Base-by-base conservation (phyloP, 2,329 filamentous ascomycete species). In the Waltergamsia citrina region DNA sequence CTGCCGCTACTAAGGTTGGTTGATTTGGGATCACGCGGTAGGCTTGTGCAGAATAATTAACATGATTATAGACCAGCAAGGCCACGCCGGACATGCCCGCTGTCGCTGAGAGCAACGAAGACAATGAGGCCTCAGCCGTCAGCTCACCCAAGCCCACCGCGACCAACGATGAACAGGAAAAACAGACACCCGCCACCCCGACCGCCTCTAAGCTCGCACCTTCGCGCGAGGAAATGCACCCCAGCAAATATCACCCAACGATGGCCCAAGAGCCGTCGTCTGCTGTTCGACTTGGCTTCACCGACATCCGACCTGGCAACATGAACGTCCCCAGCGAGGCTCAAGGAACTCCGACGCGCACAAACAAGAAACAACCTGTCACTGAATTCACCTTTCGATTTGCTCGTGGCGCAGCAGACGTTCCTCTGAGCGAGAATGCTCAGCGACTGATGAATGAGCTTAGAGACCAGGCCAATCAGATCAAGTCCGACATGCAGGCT, bases 191-290 rank as follows among this genome's bases (percentile, higher is more conserved):
- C 4, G 50, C 49, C 19, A 81, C 83, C 2, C 86, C 86, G 5
- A 74, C 74, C 25, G 71, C 69, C 11, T 76, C 77, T 4, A 70
- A 77, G 6, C 63, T 81, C 44, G 81, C 83, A 60, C 83, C 85
- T 17, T 65, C 81, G 31, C 70, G 71, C 42, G 76, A 79, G 39
- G 87, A 94, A 54, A 95, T 95, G 88, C 88, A 95, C 53, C 90
- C 90, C 7, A 84, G 83, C 62, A 84, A 83, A 52, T 74, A 77
- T 37, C 85, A 92, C 37, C 70, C 74, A 43, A 88, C 83, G 16
- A 81, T 78, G 41, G 84, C 32, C n/a, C 29, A 82, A 35, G 67
- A 84, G 29, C 74, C 81, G 3, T 87, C 92, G 18, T 86, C 87
- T 9, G 86, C 82, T 6, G 67, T 92, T 28, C 76, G 82, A 49